phyloP scores from a whole-genome alignment of 257 asterid species.

The Verbascum thapsus region DNA sequence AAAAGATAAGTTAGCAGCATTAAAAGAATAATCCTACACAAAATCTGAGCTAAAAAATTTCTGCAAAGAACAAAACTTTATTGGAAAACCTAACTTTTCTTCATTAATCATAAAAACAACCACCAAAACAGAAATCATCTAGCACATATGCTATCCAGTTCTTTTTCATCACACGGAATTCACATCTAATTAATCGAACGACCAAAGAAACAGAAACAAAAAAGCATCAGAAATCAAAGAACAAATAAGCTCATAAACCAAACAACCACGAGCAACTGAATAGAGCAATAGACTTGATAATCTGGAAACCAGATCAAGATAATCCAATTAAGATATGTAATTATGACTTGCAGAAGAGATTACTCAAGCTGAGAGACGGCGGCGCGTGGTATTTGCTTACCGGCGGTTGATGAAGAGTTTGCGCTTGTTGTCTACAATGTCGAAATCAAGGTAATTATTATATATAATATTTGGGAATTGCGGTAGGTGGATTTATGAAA shows the following conservation, averaged over 20 bases:
- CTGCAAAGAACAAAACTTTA: slow-evolving; percentile 19
- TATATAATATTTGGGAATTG: too few species aligned
- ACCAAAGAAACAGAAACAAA: background rate
- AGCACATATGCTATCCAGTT: slow-evolving; percentile 2
- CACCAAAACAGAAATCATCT: slow-evolving; percentile 1
- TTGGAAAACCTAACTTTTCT: slow-evolving; percentile 2
- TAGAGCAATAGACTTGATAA: background rate
- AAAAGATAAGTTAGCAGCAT: background rate
- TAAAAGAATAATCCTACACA: background rate
- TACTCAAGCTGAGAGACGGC: background rate
- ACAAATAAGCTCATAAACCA: background rate
- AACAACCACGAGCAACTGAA: background rate
- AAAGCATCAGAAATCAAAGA: background rate
- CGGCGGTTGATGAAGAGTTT: too few species aligned
- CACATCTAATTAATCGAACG: background rate
- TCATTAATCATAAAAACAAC: background rate
- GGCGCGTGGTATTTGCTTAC: too few species aligned
- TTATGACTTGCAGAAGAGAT: background rate
- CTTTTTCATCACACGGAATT: slow-evolving; percentile 10
- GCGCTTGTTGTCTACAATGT: too few species aligned
- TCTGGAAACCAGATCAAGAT: background rate
- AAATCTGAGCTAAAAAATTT: slow-evolving; percentile 16
- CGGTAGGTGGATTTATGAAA: too few species aligned
- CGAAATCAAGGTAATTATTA: too few species aligned
- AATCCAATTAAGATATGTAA: background rate